Conservation (phyloP, 1,139 yeast species). For the Yamadazyma epiphylla region DNA sequence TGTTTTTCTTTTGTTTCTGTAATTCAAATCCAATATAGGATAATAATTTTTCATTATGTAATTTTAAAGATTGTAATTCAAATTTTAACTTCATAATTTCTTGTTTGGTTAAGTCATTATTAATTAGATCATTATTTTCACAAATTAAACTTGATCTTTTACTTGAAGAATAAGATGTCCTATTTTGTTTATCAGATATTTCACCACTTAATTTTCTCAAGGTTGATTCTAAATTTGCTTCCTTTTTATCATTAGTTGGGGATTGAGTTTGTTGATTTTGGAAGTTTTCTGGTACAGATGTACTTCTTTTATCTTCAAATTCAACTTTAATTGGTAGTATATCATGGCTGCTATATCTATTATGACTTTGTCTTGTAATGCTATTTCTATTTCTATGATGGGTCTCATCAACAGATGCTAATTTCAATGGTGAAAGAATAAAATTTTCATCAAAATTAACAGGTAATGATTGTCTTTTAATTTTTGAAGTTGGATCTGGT, state of each 20-base stretch:
- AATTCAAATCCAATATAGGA: slow-evolving; percentile 57
- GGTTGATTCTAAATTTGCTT: slow-evolving; percentile 9
- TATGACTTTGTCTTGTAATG: slow-evolving; percentile 30
- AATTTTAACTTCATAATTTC: slow-evolving; percentile 51
- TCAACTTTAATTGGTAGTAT: slow-evolving; percentile 44
- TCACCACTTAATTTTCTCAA: slow-evolving; percentile 11
- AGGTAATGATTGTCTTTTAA: slow-evolving; percentile 35
- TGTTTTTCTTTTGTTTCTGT: slow-evolving; percentile 46
- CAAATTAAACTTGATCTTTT: slow-evolving; percentile 36
- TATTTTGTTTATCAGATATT: slow-evolving; percentile 6
- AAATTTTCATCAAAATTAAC: slow-evolving; percentile 31
- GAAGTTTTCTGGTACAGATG: slow-evolving; percentile 26
- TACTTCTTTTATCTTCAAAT: slow-evolving; percentile 31
- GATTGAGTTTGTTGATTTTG: slow-evolving; percentile 1
- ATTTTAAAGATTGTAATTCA: slow-evolving; percentile 49
- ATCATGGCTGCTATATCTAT: slow-evolving; percentile 43
- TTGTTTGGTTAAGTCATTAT: slow-evolving; percentile 41
- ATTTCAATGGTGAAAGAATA: slow-evolving; percentile 42
- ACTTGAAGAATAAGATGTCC: slow-evolving; percentile 20
- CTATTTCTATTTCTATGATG: slow-evolving; percentile 23
- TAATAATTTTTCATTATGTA: slow-evolving; percentile 54
- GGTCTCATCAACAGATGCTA: slow-evolving; percentile 16
- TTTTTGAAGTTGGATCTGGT: slow-evolving; percentile 28
- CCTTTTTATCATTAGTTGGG: background rate
- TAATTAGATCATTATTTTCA: slow-evolving; percentile 21